Evolutionary conservation across 75 land plant species (phyloP).

Genomic region (Selaginella moellendorffii): DNA sequence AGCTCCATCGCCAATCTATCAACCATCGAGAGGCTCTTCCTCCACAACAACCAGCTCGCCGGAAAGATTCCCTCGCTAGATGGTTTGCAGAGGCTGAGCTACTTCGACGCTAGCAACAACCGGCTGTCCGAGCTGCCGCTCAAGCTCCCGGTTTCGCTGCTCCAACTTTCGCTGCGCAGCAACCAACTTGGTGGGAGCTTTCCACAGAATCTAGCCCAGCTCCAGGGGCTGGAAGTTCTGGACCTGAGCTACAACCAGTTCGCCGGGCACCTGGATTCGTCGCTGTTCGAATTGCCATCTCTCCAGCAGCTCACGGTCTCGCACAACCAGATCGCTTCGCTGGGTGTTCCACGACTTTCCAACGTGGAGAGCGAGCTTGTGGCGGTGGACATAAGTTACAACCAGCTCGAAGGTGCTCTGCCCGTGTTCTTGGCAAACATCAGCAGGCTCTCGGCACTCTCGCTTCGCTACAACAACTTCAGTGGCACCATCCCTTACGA

Average conservation of each 20-base stretch:
- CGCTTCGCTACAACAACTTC: conserved; percentile 41
- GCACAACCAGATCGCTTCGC: conserved; percentile 30
- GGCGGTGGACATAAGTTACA: conserved; percentile 50
- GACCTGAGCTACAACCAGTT: conserved; percentile 11
- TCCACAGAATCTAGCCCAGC: not conserved
- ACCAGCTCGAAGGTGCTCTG: conserved; percentile 29
- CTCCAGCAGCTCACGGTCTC: conserved; percentile 47
- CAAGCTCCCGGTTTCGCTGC: conserved; percentile 10
- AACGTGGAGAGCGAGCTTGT: conserved; percentile 18
- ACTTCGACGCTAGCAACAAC: conserved; percentile 42
- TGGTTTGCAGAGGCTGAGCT: conserved; percentile 14
- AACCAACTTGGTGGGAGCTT: conserved; percentile 6
- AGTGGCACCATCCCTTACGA: conserved; percentile 39
- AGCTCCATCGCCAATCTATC: conserved; percentile 10
- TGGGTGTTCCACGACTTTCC: conserved; percentile 10
- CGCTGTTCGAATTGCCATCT: conserved; percentile 33
- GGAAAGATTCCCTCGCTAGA: conserved; percentile 39
- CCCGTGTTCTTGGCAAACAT: conserved; percentile 29
- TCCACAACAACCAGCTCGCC: conserved; percentile 38
- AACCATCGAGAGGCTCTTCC: conserved; percentile 27
- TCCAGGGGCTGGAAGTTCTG: conserved; percentile 11
- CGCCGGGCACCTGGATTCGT: conserved; percentile 17
- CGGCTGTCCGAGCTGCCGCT: conserved; percentile 16
- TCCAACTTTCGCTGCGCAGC: conserved; percentile 4
- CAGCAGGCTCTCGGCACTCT: conserved; percentile 31